Conservation (phyloP, 2,329 filamentous ascomycete genomes). For the Arachnomyces sp. region DNA sequence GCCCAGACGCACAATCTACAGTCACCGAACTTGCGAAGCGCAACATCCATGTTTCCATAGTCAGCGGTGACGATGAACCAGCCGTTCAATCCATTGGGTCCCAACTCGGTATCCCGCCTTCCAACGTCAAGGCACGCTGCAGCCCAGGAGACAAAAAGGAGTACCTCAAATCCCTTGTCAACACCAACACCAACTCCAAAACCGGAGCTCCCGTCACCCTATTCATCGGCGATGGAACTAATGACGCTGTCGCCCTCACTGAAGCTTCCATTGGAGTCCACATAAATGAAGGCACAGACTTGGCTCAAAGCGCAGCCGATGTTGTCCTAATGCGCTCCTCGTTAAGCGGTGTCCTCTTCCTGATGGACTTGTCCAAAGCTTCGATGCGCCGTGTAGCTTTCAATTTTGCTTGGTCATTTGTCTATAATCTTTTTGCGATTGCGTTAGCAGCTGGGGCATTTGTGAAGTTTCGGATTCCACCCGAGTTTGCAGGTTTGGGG, state of each 20-base stretch:
- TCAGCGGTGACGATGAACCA: constrained; percentile 48
- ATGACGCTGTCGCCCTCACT: constrained; percentile 65
- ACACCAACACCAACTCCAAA: constrained; percentile 3
- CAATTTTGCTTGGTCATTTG: constrained; percentile 62
- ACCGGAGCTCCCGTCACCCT: constrained; percentile 42
- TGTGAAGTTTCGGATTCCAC: constrained; percentile 50
- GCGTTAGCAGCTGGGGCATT: constrained; percentile 59
- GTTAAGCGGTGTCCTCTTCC: constrained; percentile 48
- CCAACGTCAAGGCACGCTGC: constrained; percentile 38
- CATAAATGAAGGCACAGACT: constrained; percentile 54
- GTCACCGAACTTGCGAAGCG: constrained; percentile 43
- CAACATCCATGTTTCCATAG: constrained; percentile 45
- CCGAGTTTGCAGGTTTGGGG: constrained; percentile 59
- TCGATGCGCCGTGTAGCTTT: constrained; percentile 47
- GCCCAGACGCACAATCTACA: constrained; percentile 44
- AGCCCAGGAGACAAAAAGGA: constrained; percentile 47
- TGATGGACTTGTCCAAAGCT: constrained; percentile 46
- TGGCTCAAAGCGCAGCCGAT: constrained; percentile 60
- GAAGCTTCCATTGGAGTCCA: constrained; percentile 64
- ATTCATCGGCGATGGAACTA: constrained; percentile 71
- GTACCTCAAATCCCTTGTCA: constrained; percentile 27
- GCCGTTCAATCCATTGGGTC: constrained; percentile 43
- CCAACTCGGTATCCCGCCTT: constrained; percentile 30
- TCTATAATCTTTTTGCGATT: constrained; percentile 64
- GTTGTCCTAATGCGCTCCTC: constrained; percentile 55